A percentile compares a stretch with the other conserved stretches of the same genome.
These are phyloP conservation scores for Saccharomycopsis capsularis DNA, from an alignment of 805 yeast genomes.

Conservation along the genomic window DNA sequence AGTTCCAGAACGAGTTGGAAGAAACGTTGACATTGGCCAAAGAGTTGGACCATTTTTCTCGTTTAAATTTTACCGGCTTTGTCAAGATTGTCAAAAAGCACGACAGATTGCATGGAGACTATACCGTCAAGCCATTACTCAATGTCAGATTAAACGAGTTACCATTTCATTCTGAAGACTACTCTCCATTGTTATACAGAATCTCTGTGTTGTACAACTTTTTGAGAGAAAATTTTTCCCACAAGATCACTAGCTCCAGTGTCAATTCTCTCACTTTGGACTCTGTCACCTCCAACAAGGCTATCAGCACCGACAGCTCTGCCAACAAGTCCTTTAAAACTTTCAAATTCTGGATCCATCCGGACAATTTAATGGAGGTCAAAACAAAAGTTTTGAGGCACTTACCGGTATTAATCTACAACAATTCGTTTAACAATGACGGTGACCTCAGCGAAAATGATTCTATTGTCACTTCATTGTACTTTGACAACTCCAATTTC, in stretches of 20 bases:
- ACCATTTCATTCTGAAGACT: slow-evolving; percentile 93
- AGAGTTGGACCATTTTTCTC: slow-evolving; percentile 81
- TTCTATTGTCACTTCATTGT: slow-evolving; percentile 78
- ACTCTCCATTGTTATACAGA: slow-evolving; percentile 82
- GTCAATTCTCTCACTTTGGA: slow-evolving; percentile 31
- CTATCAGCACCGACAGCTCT: slow-evolving; percentile 33
- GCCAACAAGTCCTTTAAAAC: slow-evolving; percentile 42
- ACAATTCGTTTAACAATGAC: slow-evolving; percentile 41
- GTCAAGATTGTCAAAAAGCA: slow-evolving; percentile 93
- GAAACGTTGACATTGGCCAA: slow-evolving; percentile 66
- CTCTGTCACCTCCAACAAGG: slow-evolving; percentile 28
- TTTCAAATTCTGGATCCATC: slow-evolving; percentile 92
- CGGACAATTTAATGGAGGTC: slow-evolving; percentile 95
- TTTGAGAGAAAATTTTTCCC: slow-evolving; percentile 62
- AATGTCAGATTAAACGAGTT: slow-evolving; percentile 80
- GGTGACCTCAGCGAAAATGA: slow-evolving; percentile 44
- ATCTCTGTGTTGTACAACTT: slow-evolving; percentile 75
- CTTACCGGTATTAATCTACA: slow-evolving; percentile 82
- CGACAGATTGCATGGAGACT: slow-evolving; percentile 80
- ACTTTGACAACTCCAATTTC: slow-evolving; percentile 78
- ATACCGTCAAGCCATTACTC: slow-evolving; percentile 83
- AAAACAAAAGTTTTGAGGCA: slow-evolving; percentile 92
- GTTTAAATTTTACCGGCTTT: slow-evolving; percentile 92
- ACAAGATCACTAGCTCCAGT: slow-evolving; percentile 27
- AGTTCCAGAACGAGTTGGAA: slow-evolving; percentile 66